Conservation (phyloP, 2,329 filamentous ascomycete species). For the Stromatinia cepivora region DNA sequence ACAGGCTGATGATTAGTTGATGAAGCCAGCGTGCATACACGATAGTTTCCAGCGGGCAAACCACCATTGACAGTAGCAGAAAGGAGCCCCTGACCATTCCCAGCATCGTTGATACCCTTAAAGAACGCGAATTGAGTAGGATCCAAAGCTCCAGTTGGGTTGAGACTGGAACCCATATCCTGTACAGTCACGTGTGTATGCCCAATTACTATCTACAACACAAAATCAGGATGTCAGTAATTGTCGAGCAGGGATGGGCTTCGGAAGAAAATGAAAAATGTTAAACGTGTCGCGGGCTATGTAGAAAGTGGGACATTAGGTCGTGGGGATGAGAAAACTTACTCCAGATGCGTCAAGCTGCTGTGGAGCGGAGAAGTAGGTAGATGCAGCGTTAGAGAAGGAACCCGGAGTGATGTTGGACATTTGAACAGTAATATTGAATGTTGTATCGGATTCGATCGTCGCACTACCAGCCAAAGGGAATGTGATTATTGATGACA, state of each 20-base stretch:
- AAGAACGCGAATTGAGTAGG: slow-evolving; percentile 44
- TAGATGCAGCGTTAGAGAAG: slow-evolving; percentile 44
- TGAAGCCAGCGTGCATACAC: slow-evolving; percentile 47
- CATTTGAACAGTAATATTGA: slow-evolving; percentile 43
- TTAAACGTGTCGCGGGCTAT: neutral
- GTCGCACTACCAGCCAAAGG: slow-evolving; percentile 34
- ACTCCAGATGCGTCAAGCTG: slow-evolving; percentile 24
- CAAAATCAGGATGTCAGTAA: neutral
- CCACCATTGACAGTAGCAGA: slow-evolving; percentile 43
- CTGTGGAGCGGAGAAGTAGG: slow-evolving; percentile 46
- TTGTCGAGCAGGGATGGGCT: neutral
- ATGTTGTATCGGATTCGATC: slow-evolving; percentile 32
- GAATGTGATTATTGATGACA: slow-evolving; percentile 38
- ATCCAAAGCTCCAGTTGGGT: slow-evolving; percentile 39
- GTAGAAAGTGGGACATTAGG: neutral
- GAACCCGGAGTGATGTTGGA: slow-evolving; percentile 42
- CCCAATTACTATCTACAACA: slow-evolving; percentile 40
- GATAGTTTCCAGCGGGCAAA: slow-evolving; percentile 47
- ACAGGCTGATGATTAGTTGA: slow-evolving; percentile 48
- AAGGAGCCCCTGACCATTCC: slow-evolving; percentile 45
- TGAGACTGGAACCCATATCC: slow-evolving; percentile 41
- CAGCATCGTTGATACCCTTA: slow-evolving; percentile 47
- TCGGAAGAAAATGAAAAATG: too few species aligned
- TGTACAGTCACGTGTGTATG: slow-evolving; percentile 46
- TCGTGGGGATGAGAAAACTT: neutral